These are phyloP conservation scores for Fraxinus platypoda DNA, from an alignment of 305 asterid genomes.

Conservation along the genomic window DNA sequence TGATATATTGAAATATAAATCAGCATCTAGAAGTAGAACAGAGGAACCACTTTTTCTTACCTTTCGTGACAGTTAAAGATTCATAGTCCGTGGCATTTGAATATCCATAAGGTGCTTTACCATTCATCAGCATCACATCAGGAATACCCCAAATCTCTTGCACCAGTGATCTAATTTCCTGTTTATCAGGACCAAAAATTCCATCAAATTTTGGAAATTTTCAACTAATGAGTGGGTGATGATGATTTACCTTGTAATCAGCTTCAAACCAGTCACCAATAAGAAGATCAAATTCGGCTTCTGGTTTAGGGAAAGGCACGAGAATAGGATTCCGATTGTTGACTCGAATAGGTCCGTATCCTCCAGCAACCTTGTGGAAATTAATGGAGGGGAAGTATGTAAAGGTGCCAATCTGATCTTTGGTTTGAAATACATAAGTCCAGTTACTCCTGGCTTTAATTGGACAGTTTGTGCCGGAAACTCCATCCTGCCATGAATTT, in stretches of 20 bases:
- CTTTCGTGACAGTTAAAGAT: slow-evolving; percentile 49
- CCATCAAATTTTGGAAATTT: background rate
- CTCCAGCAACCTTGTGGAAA: slow-evolving; percentile 61
- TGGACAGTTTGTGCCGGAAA: slow-evolving; percentile 65
- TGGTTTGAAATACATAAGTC: slow-evolving; percentile 53
- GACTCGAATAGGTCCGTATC: slow-evolving; percentile 55
- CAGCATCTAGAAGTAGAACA: background rate
- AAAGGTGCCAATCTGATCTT: slow-evolving; percentile 66
- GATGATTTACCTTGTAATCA: slow-evolving; percentile 34
- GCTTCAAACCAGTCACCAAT: slow-evolving; percentile 47
- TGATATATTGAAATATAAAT: background rate
- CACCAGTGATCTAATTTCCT: slow-evolving; percentile 28
- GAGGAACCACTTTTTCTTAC: slow-evolving; percentile 21
- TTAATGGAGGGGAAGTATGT: slow-evolving; percentile 50
- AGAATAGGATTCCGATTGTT: slow-evolving; percentile 44
- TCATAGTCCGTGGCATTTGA: slow-evolving; percentile 32
- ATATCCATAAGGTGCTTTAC: slow-evolving; percentile 47
- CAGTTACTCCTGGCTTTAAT: slow-evolving; percentile 54
- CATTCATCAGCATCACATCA: slow-evolving; percentile 57
- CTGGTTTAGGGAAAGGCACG: slow-evolving; percentile 48
- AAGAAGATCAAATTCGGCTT: slow-evolving; percentile 58
- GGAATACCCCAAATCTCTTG: slow-evolving; percentile 18
- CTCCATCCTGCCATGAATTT: slow-evolving; percentile 76
- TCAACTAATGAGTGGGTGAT: background rate
- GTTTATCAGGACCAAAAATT: background rate